Conservation (phyloP, 257 asterid genomes). For the Scutellaria barbata region DNA sequence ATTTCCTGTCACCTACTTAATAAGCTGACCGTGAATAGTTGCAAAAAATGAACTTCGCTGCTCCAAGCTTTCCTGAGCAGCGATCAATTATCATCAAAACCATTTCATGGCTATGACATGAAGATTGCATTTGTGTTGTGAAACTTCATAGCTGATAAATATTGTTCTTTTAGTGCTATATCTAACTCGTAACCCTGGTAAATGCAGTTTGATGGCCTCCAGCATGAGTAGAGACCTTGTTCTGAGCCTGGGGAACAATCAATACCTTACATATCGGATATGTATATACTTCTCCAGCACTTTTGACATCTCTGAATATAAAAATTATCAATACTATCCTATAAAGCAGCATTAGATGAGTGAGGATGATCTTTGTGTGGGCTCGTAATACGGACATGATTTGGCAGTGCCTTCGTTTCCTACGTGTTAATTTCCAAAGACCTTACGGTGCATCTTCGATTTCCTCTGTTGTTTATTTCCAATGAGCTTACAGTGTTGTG, state of each 20-base stretch:
- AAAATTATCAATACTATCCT: too few relatives aligned
- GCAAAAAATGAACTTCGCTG: too few relatives aligned
- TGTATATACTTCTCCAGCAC: neutral
- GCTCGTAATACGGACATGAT: neutral
- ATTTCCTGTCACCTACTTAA: too few relatives aligned
- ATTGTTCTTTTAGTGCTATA: neutral
- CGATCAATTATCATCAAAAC: too few relatives aligned
- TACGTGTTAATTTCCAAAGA: neutral
- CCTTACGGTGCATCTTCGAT: neutral
- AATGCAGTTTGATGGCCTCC: constrained; percentile 14
- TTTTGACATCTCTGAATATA: too few relatives aligned
- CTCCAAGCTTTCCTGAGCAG: too few relatives aligned
- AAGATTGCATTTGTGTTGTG: too few relatives aligned
- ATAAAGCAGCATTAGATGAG: neutral
- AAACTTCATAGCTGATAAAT: too few relatives aligned
- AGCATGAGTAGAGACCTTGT: neutral
- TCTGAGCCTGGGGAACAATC: neutral
- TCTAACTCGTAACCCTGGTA: neutral
- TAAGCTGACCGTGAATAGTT: too few relatives aligned
- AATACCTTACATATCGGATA: neutral
- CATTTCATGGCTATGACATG: too few relatives aligned
- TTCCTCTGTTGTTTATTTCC: too few relatives aligned
- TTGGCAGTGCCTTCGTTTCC: neutral
- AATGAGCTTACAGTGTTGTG: too few relatives aligned
- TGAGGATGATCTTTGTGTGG: neutral